Base-by-base conservation (phyloP, 78 protist genomes). In the Dictyostelium firmibasis region DNA sequence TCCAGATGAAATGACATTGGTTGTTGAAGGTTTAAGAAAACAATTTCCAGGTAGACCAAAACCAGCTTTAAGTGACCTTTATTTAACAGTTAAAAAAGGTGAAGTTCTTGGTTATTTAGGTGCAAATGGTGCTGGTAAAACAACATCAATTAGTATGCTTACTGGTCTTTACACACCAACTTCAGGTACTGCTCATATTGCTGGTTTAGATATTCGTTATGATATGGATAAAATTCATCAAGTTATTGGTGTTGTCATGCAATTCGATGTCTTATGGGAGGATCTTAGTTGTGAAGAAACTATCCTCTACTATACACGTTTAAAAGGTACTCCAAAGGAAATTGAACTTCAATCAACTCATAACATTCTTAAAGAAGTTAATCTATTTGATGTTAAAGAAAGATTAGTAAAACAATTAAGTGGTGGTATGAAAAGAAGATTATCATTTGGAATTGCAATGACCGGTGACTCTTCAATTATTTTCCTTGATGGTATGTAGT, bases 41-140 rank as follows among this genome's bases (percentile, higher is more conserved):
- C 67, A 27, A 27, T 92, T 83, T 62, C 47, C 47, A 25, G 92
- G 86, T 64, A 77, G 75, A 78, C 87, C 84, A 43, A 84, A 78
- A 20, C 96, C 91, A 35, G 91, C 92, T 33, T n/a, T 98, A 6
- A 76, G 91, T 64, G 25, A 43, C 14, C 53, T 98, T 8, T 36
- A 77, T 2, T 27, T 98, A 16, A 94, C 93, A 6, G 74, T 97
- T 23, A 77, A 69, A 36, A 10, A 27, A 18, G 94, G 96, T 86
- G 96, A 97, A 70, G 96, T 97, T 76, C 86, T 98, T 72, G 99
- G 98, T 8, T 93, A 97, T 57, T 91, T 98, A 1, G 99, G 99
- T n/a, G 94, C 97, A 33, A 98, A 98, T 81, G 99, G 99, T 29
- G 98, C 99, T 3, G 99, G 98, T 74, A 98, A 98, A 85, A 95